These are phyloP conservation scores for Cercospora berteroae DNA, from an alignment of 2,329 filamentous ascomycete genomes.

Conservation along the genomic window DNA sequence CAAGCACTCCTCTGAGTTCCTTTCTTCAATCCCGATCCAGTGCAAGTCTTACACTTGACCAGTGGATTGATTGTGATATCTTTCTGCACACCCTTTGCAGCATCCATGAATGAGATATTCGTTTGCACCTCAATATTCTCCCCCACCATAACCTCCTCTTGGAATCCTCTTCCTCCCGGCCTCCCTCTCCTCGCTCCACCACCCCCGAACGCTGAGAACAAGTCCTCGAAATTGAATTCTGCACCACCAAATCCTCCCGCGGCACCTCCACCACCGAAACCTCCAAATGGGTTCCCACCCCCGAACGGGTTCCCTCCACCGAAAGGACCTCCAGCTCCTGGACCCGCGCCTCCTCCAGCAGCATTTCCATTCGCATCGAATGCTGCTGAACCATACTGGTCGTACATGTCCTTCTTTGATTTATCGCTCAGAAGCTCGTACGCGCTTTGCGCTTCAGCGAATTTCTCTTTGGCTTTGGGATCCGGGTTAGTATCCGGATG, in stretches of 20 bases:
- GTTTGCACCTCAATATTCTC: slow-evolving; percentile 95
- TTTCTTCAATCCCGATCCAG: slow-evolving; percentile 78
- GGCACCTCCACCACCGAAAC: slow-evolving; percentile 35
- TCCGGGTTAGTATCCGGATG: slow-evolving; percentile 99
- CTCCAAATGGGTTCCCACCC: slow-evolving; percentile 55
- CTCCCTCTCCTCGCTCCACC: slow-evolving; percentile 53
- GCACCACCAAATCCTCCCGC: slow-evolving; percentile 42
- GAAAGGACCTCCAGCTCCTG: slow-evolving; percentile 54
- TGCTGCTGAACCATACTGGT: slow-evolving; percentile 82
- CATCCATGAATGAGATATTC: slow-evolving; percentile 92
- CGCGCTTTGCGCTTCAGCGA: slow-evolving; percentile 85
- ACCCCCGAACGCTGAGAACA: slow-evolving; percentile 83
- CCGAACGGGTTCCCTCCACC: slow-evolving; percentile 47
- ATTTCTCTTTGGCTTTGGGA: slow-evolving; percentile 86
- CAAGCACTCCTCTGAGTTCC: slow-evolving; percentile 73
- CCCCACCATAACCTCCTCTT: slow-evolving; percentile 80
- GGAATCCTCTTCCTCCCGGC: slow-evolving; percentile 59
- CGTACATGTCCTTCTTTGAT: slow-evolving; percentile 88
- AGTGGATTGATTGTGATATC: slow-evolving; percentile 84
- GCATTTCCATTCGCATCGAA: slow-evolving; percentile 57
- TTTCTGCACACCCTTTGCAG: slow-evolving; percentile 85
- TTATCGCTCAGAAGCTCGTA: slow-evolving; percentile 93
- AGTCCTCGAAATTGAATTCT: slow-evolving; percentile 93
- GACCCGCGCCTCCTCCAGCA: slow-evolving; percentile 64
- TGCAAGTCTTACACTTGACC: slow-evolving; percentile 76